Evolutionary conservation across 441 rosid genomes (phyloP).

Genomic region (Omphalea diandra): DNA sequence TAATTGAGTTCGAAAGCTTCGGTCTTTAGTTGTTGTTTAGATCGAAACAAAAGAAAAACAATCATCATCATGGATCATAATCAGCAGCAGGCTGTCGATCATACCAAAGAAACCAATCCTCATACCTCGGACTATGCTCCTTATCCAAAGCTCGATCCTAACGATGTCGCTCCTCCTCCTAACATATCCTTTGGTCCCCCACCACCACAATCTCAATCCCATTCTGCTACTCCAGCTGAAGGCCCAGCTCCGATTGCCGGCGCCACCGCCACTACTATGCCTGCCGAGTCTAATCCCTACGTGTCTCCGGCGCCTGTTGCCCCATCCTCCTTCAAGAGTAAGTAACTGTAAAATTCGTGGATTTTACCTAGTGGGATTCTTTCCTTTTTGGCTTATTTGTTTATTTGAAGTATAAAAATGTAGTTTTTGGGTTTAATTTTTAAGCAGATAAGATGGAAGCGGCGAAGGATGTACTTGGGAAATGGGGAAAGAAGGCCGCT

Average conservation of each 20-base stretch:
- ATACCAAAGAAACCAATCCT: constrained; percentile 16
- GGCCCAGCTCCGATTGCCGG: constrained; percentile 42
- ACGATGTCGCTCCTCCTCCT: constrained; percentile 65
- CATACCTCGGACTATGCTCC: constrained; percentile 78
- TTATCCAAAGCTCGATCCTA: constrained; percentile 78
- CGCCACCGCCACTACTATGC: constrained; percentile 69
- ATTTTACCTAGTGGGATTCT: too few species aligned
- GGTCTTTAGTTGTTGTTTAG: background rate
- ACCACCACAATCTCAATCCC: constrained; percentile 16
- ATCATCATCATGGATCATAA: constrained; percentile 28
- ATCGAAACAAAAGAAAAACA: background rate
- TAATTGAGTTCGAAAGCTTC: background rate
- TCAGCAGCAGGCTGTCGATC: constrained; percentile 17
- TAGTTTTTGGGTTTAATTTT: constrained; percentile 2
- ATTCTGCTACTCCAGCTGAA: constrained; percentile 9
- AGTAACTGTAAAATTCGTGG: too few species aligned
- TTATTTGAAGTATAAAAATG: background rate
- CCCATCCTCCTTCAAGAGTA: constrained; percentile 44
- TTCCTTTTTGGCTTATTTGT: too few species aligned
- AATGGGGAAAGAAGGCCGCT: constrained; percentile 77
- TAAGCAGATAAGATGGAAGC: constrained; percentile 68
- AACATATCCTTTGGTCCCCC: constrained; percentile 28
- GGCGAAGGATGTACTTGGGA: constrained; percentile 71
- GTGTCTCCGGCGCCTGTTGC: constrained; percentile 61
- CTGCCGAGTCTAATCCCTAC: constrained; percentile 77